Percentiles rank a stretch among this genome's conserved stretches.
phyloP scores from a whole-genome alignment of 768 basidiomycete species.

The Leccinum obscurum region DNA sequence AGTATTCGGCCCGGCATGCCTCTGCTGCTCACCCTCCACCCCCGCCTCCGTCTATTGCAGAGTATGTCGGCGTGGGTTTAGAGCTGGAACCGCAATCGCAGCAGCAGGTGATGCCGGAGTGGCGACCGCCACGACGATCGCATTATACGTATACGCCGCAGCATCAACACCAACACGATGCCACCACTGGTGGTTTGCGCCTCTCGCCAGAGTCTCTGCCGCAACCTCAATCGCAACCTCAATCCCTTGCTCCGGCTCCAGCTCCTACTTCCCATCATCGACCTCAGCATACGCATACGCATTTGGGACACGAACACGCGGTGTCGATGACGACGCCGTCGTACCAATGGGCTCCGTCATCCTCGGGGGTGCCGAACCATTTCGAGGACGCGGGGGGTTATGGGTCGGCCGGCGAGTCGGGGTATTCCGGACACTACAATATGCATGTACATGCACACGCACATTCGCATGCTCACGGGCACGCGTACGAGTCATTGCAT shows the following conservation, averaged over 20 bases:
- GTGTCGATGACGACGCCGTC: slow-evolving; percentile 13
- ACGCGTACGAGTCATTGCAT: neutral
- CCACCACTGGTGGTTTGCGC: slow-evolving; percentile 6
- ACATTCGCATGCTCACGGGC: slow-evolving; percentile 7
- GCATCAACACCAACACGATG: slow-evolving; percentile 5
- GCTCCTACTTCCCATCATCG: neutral
- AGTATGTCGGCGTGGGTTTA: slow-evolving; percentile 8
- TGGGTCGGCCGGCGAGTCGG: neutral
- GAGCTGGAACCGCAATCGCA: slow-evolving; percentile 1
- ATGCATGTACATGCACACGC: slow-evolving; percentile 12
- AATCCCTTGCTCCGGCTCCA: neutral
- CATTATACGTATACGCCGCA: slow-evolving; percentile 30
- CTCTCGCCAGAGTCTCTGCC: slow-evolving; percentile 1
- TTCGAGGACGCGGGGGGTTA: neutral
- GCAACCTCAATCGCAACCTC: neutral
- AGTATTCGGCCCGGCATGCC: neutral
- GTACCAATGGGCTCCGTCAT: slow-evolving; percentile 18
- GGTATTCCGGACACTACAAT: neutral
- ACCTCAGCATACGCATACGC: slow-evolving; percentile 1
- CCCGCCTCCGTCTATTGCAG: neutral
- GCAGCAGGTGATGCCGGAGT: slow-evolving; percentile 19
- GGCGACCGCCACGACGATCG: slow-evolving; percentile 30
- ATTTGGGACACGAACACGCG: slow-evolving; percentile 20
- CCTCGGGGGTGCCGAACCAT: slow-evolving; percentile 5
- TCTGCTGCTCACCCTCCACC: neutral